Evolutionary conservation across 2,329 filamentous ascomycete species (phyloP).

Genomic region (Penicillium sp.): DNA sequence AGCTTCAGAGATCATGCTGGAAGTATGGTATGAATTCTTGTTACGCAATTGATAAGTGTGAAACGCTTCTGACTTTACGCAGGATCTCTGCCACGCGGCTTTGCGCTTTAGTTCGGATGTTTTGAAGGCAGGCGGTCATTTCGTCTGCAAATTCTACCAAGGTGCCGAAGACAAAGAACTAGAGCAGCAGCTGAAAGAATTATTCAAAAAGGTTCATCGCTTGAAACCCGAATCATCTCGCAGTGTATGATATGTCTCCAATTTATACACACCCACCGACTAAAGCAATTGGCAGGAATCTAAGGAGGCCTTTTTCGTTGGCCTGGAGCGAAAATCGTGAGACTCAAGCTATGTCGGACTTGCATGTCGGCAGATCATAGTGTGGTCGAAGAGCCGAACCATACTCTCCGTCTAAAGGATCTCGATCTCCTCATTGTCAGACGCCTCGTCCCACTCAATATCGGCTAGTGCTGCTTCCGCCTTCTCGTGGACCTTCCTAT

Average conservation of each 20-base stretch:
- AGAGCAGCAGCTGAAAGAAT: conserved; percentile 67
- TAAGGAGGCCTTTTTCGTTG: conserved; percentile 84
- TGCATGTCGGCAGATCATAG: neutral
- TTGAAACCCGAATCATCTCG: conserved; percentile 92
- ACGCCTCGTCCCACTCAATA: conserved; percentile 47
- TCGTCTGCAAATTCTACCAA: conserved; percentile 97
- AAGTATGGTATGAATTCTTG: conserved; percentile 72
- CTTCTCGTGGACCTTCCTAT: conserved; percentile 41
- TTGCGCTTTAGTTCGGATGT: conserved; percentile 83
- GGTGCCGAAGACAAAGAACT: conserved; percentile 79
- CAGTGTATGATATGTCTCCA: conserved; percentile 54
- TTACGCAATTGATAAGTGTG: neutral
- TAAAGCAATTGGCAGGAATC: conserved; percentile 60
- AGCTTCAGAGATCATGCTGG: conserved; percentile 82
- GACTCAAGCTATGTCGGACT: conserved; percentile 31
- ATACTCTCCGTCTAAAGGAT: conserved; percentile 10
- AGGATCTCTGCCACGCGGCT: conserved; percentile 89
- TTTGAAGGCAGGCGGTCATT: conserved; percentile 77
- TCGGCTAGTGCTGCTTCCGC: conserved; percentile 47
- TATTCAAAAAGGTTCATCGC: conserved; percentile 77
- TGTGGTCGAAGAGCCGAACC: neutral
- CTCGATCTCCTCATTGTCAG: conserved; percentile 38
- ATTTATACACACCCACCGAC: conserved; percentile 2
- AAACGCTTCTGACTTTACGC: conserved; percentile 9
- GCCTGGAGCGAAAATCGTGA: conserved; percentile 63